These are phyloP conservation scores for Hura crepitans DNA, from an alignment of 441 rosid species.

Conservation along the genomic window DNA sequence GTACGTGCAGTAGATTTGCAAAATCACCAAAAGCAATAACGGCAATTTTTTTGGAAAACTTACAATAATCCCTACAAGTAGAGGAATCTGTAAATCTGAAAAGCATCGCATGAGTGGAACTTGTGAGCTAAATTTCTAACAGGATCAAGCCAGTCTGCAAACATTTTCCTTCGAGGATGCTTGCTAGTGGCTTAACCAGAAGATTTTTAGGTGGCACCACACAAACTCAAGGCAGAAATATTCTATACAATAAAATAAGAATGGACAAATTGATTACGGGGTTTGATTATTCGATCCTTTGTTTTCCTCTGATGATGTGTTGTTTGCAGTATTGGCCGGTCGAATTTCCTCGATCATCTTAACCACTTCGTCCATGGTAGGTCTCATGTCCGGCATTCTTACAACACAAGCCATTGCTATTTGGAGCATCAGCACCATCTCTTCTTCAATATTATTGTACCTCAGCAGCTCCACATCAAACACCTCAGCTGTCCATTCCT, in stretches of 20 bases:
- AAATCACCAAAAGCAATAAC: neutral
- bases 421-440: slow-evolving; percentile 95
- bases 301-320: slow-evolving; percentile 42
- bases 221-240: neutral
- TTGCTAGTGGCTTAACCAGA: neutral
- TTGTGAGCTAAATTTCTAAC: neutral
- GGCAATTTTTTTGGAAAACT: neutral
- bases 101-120: neutral
- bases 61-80: neutral
- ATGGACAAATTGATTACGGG: slow-evolving; percentile 15
- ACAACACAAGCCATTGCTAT: slow-evolving; percentile 85
- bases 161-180: neutral
- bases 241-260: neutral
- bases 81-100: neutral
- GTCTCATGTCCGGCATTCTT: slow-evolving; percentile 66
- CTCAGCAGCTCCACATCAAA: slow-evolving; percentile 71
- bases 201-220: neutral
- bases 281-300: slow-evolving; percentile 28
- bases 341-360: slow-evolving; percentile 62
- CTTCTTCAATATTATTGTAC: slow-evolving; percentile 74
- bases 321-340: slow-evolving; percentile 31
- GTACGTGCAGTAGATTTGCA: neutral
- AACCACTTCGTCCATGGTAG: slow-evolving; percentile 59
- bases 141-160: neutral
- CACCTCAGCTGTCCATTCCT: slow-evolving; percentile 97